Conservation (phyloP, 192 early-diverging fungal genomes). For the Backusella mclennaniae region DNA sequence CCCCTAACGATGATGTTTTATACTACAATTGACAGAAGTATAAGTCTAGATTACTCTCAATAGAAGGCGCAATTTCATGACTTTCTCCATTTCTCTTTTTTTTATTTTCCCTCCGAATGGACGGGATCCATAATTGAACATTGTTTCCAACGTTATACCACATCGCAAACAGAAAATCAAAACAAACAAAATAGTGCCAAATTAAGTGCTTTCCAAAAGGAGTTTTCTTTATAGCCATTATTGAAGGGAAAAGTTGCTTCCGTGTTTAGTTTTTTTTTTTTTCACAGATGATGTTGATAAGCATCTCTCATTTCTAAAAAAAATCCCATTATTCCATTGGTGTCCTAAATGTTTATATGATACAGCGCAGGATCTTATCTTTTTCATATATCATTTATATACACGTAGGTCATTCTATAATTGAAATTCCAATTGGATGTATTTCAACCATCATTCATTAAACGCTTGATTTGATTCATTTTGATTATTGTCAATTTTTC, state of each 20-base stretch:
- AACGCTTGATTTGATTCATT: no score
- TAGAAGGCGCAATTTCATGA: not conserved
- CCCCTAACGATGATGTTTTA: not conserved
- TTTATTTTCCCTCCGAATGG: not conserved
- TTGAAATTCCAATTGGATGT: no score
- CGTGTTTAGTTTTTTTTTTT: not conserved
- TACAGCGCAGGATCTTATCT: not conserved
- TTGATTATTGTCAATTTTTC: no score
- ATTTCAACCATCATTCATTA: no score
- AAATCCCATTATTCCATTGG: not conserved
- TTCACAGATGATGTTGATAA: not conserved
- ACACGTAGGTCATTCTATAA: not conserved
- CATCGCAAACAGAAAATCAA: not conserved
- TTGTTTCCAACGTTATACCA: not conserved
- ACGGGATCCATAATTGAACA: not conserved
- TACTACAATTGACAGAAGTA: not conserved
- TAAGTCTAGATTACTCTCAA: not conserved
- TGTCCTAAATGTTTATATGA: not conserved
- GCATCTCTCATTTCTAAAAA: not conserved
- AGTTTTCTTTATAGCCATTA: not conserved
- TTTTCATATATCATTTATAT: not conserved
- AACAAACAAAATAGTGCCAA: not conserved
- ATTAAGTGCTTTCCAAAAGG: not conserved
- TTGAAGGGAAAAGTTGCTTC: not conserved
- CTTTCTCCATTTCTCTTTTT: not conserved